Conservation (phyloP, 257 asterid species). For the Solanum dulcamara region DNA sequence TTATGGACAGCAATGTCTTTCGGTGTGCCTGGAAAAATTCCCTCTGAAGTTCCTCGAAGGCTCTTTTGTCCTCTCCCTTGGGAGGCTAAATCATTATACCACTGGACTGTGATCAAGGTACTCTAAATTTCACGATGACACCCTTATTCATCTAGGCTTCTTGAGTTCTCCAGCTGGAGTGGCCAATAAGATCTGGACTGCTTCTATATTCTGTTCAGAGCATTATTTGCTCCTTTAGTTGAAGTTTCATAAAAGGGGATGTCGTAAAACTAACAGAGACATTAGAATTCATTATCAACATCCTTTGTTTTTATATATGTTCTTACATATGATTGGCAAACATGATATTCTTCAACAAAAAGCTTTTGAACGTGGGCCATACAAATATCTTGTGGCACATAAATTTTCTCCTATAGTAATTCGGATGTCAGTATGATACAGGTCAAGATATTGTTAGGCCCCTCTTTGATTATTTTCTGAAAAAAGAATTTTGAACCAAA, state of each 20-base stretch:
- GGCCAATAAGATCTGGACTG: background rate
- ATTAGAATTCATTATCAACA: background rate
- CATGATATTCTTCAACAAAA: background rate
- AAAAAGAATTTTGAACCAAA: background rate
- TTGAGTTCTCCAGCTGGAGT: background rate
- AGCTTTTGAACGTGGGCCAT: background rate
- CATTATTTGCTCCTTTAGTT: background rate
- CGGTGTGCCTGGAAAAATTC: constrained; percentile 43
- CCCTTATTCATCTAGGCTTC: background rate
- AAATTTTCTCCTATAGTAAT: background rate
- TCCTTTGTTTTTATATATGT: background rate
- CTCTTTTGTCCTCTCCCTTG: constrained; percentile 77
- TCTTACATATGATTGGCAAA: background rate
- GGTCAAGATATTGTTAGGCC: background rate
- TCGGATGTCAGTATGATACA: background rate
- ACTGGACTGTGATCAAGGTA: constrained; percentile 87
- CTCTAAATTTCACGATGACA: background rate
- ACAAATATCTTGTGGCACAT: background rate
- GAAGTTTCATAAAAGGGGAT: background rate
- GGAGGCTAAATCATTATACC: constrained; percentile 59
- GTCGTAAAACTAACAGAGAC: background rate
- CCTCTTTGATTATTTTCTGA: background rate
- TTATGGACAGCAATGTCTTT: constrained; percentile 75
- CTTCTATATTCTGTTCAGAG: background rate
- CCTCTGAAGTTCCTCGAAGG: constrained; percentile 79